These are phyloP conservation scores for Kwoniella shivajii DNA, from an alignment of 1,284 basidiomycete species.

Conservation along the genomic window DNA sequence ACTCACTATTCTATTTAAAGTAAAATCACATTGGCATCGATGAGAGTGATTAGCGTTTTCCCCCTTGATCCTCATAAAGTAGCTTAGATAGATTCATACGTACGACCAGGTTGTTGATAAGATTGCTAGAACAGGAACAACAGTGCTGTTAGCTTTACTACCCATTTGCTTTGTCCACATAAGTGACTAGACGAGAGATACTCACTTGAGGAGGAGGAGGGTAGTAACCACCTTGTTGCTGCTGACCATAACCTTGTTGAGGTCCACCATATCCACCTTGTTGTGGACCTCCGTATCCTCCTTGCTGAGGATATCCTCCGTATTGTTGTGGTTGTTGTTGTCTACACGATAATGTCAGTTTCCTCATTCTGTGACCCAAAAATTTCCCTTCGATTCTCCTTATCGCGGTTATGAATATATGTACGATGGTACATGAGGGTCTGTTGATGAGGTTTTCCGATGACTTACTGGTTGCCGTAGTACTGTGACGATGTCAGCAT, in stretches of 20 bases:
- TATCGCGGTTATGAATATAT: neutral
- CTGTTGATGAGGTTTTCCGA: no score
- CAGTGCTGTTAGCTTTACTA: neutral
- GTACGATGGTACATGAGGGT: neutral
- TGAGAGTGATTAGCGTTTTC: neutral
- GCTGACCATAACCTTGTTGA: constrained; percentile 21
- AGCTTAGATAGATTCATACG: constrained; percentile 6
- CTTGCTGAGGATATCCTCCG: constrained; percentile 27
- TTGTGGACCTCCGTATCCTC: constrained; percentile 24
- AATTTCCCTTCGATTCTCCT: no score
- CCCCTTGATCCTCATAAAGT: no score
- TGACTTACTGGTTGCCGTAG: constrained; percentile 39
- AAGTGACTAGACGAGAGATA: neutral
- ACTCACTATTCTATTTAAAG: constrained; percentile 16
- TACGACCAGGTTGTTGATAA: constrained; percentile 40
- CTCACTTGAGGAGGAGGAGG: constrained; percentile 46
- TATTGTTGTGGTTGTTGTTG: constrained; percentile 32
- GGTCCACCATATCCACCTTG: constrained; percentile 24
- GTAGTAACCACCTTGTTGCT: constrained; percentile 35
- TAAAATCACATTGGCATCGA: no score
- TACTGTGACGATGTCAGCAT: constrained; percentile 27
- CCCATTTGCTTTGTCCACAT: neutral
- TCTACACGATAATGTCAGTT: constrained; percentile 15
- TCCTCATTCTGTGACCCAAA: neutral
- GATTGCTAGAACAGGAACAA: constrained; percentile 20